Evolutionary conservation across 2,329 filamentous ascomycete species (phyloP).

Genomic region (Penicillium griseofulvum): DNA sequence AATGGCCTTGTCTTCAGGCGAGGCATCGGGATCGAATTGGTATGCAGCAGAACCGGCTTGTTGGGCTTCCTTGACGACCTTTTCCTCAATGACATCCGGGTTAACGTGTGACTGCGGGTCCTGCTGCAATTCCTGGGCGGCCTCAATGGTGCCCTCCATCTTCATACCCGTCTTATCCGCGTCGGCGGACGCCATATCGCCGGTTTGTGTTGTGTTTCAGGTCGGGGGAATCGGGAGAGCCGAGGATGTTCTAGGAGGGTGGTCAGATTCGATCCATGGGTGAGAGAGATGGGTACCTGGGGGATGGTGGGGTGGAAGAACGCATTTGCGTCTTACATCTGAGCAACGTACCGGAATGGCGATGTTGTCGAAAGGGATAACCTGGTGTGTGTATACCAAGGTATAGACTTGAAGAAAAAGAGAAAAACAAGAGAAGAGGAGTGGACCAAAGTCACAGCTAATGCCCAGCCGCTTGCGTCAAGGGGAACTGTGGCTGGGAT

Average conservation of each 20-base stretch:
- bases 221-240: neutral
- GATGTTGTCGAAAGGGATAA: neutral
- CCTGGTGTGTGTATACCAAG: neutral
- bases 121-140: slow-evolving; percentile 52
- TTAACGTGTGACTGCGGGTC: slow-evolving; percentile 67
- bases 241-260: neutral
- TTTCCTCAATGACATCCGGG: slow-evolving; percentile 68
- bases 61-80: slow-evolving; percentile 72
- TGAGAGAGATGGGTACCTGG: neutral
- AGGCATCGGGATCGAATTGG: slow-evolving; percentile 83
- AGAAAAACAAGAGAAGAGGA: slow-evolving; percentile 7
- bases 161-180: slow-evolving; percentile 64
- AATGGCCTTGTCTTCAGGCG: slow-evolving; percentile 76
- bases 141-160: slow-evolving; percentile 75
- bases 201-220: slow-evolving; percentile 5
- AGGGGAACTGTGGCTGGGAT: slow-evolving; percentile 22
- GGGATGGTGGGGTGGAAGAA: neutral
- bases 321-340: neutral
- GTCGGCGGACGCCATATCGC: slow-evolving; percentile 33
- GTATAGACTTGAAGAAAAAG: neutral
- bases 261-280: neutral
- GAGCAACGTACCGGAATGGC: neutral
- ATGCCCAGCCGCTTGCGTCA: slow-evolving; percentile 29
- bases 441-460: slow-evolving; percentile 11
- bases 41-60: slow-evolving; percentile 78